Base-by-base conservation (phyloP, 2,329 filamentous ascomycete species). In the Dactylonectria macrodidyma region DNA sequence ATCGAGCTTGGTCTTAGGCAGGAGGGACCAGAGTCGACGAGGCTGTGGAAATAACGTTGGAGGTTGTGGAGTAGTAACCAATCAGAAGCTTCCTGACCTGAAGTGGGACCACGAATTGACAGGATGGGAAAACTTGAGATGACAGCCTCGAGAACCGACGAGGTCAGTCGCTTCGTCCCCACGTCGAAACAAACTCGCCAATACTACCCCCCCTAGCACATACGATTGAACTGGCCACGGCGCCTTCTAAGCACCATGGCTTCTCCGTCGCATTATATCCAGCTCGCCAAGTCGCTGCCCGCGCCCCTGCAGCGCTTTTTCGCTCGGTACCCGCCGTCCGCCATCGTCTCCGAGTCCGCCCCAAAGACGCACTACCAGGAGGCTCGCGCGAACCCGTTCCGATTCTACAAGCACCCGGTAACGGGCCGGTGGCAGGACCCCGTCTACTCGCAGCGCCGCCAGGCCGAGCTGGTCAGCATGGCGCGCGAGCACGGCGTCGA, bases 391-490 rank as follows among this genome's bases (percentile, higher is more conserved):
- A 96, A 97, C 79, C 95, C 95, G 0, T 99, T 99, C 85, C 86
- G 90, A 69, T 89, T 93, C 44, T 90, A 89, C 76, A 94, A 93
- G 82, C 92, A 97, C 83, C 90, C 92, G 44, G 83, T 86, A 48
- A 97, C 94, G 0, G 93, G 93, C 24, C 90, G 88, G 80, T 97
- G 94, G 94, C 92, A 95, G 73, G 89, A 94, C 71, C 94, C 96
- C 0, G 88, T 91, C 64, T 95, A 91, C 84, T 97, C 94, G 5
- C 86, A 97, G 73, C 90, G 96, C 62, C 89, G 93, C 69, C 96
- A 99, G 85, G 95, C 95, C 26, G 93, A 97, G 75, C 87, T 99
- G 26, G 93, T 96, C 75, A 97, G 97, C 83, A 82, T 98, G 76
- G 95, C 96, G 5, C 85, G 88, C 65, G 86, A 92, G 76, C 88